Percentiles rank a stretch among this genome's conserved stretches.
phyloP scores from a whole-genome alignment of 768 basidiomycete species.

The Mycena alexandri region DNA sequence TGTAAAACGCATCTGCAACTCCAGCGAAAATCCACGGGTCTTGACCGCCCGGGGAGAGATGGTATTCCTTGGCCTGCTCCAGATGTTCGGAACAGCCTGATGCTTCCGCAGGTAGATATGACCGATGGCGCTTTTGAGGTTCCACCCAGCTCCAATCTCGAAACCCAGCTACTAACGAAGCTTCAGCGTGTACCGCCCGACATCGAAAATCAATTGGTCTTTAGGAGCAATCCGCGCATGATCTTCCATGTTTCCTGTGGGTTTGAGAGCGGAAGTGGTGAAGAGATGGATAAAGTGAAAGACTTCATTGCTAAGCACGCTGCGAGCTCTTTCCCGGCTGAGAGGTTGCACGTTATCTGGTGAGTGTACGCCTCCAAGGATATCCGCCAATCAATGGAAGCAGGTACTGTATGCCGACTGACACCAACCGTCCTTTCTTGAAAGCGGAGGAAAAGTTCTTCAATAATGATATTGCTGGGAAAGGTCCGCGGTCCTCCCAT shows the following conservation, averaged over 20 bases:
- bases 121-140: too few species aligned
- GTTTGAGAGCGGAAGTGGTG: neutral
- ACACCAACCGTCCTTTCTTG: neutral
- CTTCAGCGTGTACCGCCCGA: neutral
- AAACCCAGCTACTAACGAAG: too few species aligned
- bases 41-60: neutral
- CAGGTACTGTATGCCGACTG: slow-evolving; percentile 11
- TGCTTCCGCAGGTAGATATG: too few species aligned
- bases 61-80: neutral
- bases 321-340: neutral
- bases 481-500: neutral
- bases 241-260: slow-evolving; percentile 17
- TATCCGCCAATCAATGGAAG: too few species aligned
- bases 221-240: slow-evolving; percentile 6
- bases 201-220: slow-evolving; percentile 5
- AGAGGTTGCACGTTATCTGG: slow-evolving; percentile 3
- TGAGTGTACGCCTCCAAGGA: neutral
- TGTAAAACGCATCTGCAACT: slow-evolving; percentile 5
- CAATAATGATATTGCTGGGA: neutral
- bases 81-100: neutral
- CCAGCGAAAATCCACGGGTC: slow-evolving; percentile 9
- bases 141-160: too few species aligned
- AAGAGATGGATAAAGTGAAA: neutral
- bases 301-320: neutral
- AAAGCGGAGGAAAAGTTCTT: neutral